Percentiles rank a stretch among this genome's conserved stretches.
Evolutionary conservation across 2,329 filamentous ascomycete genomes (phyloP).

Genomic region (Teratosphaeria zuluensis): DNA sequence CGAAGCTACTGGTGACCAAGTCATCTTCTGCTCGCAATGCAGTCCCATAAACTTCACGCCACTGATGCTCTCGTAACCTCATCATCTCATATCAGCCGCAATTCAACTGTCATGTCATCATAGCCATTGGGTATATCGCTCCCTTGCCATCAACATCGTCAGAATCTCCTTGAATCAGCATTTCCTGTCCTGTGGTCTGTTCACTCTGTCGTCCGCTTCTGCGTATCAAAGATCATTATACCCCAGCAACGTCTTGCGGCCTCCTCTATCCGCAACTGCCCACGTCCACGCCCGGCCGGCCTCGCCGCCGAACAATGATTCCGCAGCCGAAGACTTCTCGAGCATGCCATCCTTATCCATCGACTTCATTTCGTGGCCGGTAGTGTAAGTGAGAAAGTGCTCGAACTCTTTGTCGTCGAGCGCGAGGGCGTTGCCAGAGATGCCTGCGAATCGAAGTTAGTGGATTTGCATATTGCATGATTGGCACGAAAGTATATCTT

Average conservation of each 20-base stretch:
- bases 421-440: constrained; percentile 54
- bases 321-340: constrained; percentile 42
- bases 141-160: not conserved
- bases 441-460: constrained; percentile 25
- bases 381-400: constrained; percentile 51
- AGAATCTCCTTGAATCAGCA: not conserved
- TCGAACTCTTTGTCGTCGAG: constrained; percentile 41
- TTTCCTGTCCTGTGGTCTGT: not conserved
- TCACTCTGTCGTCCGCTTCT: constrained; percentile 3
- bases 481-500: not conserved
- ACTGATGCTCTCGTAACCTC: not conserved
- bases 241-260: constrained; percentile 39
- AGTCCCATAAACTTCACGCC: not conserved
- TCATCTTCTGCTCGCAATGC: too few relatives aligned
- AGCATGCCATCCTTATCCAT: constrained; percentile 44
- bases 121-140: not conserved
- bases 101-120: not conserved
- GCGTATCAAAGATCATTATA: constrained; percentile 39
- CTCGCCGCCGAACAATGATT: constrained; percentile 38
- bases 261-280: constrained; percentile 33
- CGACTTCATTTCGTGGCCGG: constrained; percentile 45
- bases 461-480: not conserved
- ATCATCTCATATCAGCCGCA: not conserved
- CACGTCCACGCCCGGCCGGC: constrained; percentile 35
- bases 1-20: not conserved